A percentile compares a stretch with the other conserved stretches of the same genome.
Evolutionary conservation across 495 filamentous ascomycete species (phyloP).

Genomic region (Friedmanniomyces endolithicus): DNA sequence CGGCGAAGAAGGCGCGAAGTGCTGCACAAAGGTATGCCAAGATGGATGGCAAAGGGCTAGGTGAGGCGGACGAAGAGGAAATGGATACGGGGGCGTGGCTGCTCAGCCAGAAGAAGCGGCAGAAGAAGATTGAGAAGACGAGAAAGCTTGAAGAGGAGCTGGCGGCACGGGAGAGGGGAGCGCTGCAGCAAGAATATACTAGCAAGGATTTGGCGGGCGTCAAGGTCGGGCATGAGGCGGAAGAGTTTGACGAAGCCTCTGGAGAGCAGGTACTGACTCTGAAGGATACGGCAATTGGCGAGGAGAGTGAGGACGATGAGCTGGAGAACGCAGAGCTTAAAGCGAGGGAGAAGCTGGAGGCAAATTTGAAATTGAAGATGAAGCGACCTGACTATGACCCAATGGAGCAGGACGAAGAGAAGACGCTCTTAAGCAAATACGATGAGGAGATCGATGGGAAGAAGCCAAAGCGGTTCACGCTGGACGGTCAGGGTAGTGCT

Average conservation of each 20-base stretch:
- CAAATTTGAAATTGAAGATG: slow-evolving; percentile 79
- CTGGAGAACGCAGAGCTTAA: slow-evolving; percentile 69
- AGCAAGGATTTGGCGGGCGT: slow-evolving; percentile 75
- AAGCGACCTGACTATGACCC: slow-evolving; percentile 84
- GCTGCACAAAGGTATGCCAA: slow-evolving; percentile 58
- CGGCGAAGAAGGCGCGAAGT: slow-evolving; percentile 82
- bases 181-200: slow-evolving; percentile 49
- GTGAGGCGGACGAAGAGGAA: slow-evolving; percentile 55
- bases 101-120: slow-evolving; percentile 71
- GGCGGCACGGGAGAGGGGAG: slow-evolving; percentile 46
- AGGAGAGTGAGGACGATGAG: slow-evolving; percentile 85
- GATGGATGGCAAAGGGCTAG: slow-evolving; percentile 69
- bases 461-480: slow-evolving; percentile 75
- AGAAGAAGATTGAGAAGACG: slow-evolving; percentile 75
- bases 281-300: slow-evolving; percentile 75
- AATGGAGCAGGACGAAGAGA: slow-evolving; percentile 55
- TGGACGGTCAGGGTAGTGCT: slow-evolving; percentile 62
- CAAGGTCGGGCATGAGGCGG: slow-evolving; percentile 77
- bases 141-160: slow-evolving; percentile 64
- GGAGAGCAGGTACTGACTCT: slow-evolving; percentile 78
- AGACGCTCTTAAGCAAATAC: slow-evolving; percentile 68
- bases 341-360: slow-evolving; percentile 63
- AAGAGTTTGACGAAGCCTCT: slow-evolving; percentile 54
- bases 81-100: slow-evolving; percentile 78
- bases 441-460: slow-evolving; percentile 92